A percentile compares a stretch with the other conserved stretches of the same genome.
Evolutionary conservation across 1,284 basidiomycete genomes (phyloP).

Genomic region (Butyriboletus appendiculatus): DNA sequence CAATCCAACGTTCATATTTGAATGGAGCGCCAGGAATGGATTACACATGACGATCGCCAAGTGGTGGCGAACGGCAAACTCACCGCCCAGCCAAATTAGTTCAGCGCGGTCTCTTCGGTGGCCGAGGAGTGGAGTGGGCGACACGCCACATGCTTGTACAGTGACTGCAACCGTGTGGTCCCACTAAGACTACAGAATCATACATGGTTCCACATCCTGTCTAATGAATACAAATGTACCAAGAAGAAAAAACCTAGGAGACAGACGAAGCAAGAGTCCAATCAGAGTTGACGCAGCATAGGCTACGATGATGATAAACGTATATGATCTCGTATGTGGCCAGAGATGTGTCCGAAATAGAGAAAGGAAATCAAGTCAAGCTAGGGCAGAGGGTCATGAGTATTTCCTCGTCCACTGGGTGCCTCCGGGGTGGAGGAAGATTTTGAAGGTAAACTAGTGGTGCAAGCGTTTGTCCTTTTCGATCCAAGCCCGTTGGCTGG

Average conservation of each 20-base stretch:
- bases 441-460: conserved; percentile 56
- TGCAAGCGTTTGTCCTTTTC: conserved; percentile 42
- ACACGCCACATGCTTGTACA: neutral
- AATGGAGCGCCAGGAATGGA: neutral
- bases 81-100: neutral
- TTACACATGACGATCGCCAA: conserved; percentile 4
- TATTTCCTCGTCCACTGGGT: conserved; percentile 62
- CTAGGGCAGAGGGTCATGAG: conserved; percentile 50
- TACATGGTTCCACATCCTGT: conserved; percentile 28
- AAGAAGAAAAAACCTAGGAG: conserved; percentile 24
- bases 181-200: conserved; percentile 13
- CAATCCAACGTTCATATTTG: neutral
- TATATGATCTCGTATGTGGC: neutral
- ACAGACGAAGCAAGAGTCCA: conserved; percentile 9
- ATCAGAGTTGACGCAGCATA: conserved; percentile 10
- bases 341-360: conserved; percentile 1
- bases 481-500: conserved; percentile 7
- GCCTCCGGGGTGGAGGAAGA: conserved; percentile 47
- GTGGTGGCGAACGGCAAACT: conserved; percentile 1
- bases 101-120: neutral
- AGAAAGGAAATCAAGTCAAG: conserved; percentile 24
- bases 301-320: conserved; percentile 8
- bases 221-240: conserved; percentile 27
- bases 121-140: neutral
- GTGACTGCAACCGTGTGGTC: neutral